Evolutionary conservation across 2,329 filamentous ascomycete species (phyloP), one percentile per base, ranked within the genome.

Genomic region (Arthrobotrys megalospora): DNA sequence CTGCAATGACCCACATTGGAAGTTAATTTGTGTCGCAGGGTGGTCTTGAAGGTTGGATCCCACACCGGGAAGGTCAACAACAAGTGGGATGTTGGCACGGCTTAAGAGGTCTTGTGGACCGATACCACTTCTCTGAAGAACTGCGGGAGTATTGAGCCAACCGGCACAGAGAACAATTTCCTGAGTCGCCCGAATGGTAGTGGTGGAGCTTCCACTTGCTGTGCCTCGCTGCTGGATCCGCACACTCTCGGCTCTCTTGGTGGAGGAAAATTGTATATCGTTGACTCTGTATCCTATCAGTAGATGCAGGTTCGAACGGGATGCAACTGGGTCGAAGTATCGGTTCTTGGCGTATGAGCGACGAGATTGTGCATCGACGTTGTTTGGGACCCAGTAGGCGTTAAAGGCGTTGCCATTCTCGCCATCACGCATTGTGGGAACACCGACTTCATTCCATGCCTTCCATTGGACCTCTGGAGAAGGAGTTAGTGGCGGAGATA

Each of bases 91-190:
- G 0, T 82, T 82, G 14, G 85, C 82, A 4, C 79, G 79, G 0
- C 82, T 64, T 5, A 89, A 80, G 0, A 85, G 80, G 1, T 82
- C 80, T 11, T 81, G 80, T 4, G 84, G 82, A 0, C 87, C 87
- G 6, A 89, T 84, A 0, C 87, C 87, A n/a, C 86, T 88, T 1
- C 87, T 82, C 79, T 88, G 85, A 0, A 89, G 83, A 3, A 88
- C 81, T 58, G 87, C 85, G 38, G 83, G 86, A 16, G 82, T 87
- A 80, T 85, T 83, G 6, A 85, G 43, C 1, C 84, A 82, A 1
- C 86, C 86, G 2, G 86, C 85, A 0, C 85, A 83, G 3, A 87
- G 69, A 12, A 87, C 82, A 3, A 86, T 84, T 55, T 87, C 86
- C 50, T 84, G 85, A 8, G 79, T 82, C 1, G 83, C 83, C 7